phyloP scores from a whole-genome alignment of 306 rosid species.

The Begonia masoniana region DNA sequence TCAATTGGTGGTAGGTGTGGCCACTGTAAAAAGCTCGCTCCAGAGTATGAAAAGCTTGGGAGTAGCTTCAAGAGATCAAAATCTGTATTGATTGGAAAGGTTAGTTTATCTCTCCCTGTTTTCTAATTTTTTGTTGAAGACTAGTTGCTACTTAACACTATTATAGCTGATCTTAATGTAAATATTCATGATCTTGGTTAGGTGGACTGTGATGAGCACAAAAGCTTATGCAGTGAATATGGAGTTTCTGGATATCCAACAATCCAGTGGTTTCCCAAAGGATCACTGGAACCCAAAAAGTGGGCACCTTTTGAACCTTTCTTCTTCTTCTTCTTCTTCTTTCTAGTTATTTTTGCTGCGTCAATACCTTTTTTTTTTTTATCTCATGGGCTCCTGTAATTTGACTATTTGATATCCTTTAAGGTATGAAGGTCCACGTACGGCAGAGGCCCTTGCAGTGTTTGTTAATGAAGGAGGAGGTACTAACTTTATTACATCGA shows the following conservation, averaged over 20 bases:
- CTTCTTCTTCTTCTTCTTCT: background rate
- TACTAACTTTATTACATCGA: conserved; percentile 12
- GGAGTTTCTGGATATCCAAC: conserved; percentile 88
- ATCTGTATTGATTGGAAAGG: conserved; percentile 69
- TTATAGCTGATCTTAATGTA: background rate
- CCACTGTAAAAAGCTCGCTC: conserved; percentile 85
- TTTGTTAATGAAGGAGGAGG: conserved; percentile 70
- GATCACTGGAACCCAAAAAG: conserved; percentile 69
- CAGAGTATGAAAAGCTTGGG: conserved; percentile 79
- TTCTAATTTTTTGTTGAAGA: too few species aligned
- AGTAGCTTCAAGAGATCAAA: conserved; percentile 55
- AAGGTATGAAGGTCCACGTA: conserved; percentile 71
- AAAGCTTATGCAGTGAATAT: conserved; percentile 55
- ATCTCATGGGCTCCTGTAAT: background rate
- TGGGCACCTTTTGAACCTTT: conserved; percentile 19
- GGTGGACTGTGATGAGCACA: conserved; percentile 94
- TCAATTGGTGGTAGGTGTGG: conserved; percentile 57
- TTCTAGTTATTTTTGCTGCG: background rate
- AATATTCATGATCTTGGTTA: conserved; percentile 8
- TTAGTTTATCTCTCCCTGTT: conserved; percentile 7
- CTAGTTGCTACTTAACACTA: too few species aligned
- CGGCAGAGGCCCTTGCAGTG: conserved; percentile 68
- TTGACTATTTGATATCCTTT: conserved; percentile 2
- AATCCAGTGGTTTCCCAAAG: conserved; percentile 75
- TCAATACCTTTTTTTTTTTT: background rate